Conservation (phyloP, 352 stramenopile genomes). For the Pythium rhizo-oryzae region DNA sequence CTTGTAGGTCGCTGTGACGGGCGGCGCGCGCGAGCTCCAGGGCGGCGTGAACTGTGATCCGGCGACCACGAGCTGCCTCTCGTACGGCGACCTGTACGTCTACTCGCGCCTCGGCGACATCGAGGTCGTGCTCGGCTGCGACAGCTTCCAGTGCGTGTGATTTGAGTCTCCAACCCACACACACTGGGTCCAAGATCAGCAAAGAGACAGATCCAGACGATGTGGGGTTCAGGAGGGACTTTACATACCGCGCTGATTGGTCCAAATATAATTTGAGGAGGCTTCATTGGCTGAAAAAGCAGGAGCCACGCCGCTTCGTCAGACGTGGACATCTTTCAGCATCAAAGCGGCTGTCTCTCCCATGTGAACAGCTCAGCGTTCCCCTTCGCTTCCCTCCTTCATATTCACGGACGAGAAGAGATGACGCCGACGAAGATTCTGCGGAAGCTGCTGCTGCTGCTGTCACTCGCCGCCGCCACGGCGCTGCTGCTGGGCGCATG, state of each 20-base stretch:
- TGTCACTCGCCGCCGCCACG: conserved; percentile 8
- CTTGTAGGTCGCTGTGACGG: conserved; percentile 1
- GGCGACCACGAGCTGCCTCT: conserved; percentile 54
- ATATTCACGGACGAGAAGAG: neutral
- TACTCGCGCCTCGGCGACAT: conserved; percentile 62
- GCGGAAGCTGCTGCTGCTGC: conserved; percentile 2
- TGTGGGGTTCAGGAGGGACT: too few relatives aligned
- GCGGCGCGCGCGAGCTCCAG: conserved; percentile 41
- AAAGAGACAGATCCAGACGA: neutral
- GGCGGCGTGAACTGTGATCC: conserved; percentile 73
- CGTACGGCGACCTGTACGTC: conserved; percentile 66
- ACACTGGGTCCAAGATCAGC: neutral
- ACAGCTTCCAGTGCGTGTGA: conserved; percentile 63
- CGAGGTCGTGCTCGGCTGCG: conserved; percentile 69
- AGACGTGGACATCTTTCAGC: neutral
- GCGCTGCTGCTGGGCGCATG: neutral
- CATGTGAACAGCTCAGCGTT: neutral
- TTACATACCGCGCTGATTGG: neutral
- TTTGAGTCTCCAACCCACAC: conserved; percentile 16
- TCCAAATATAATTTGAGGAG: conserved; percentile 1
- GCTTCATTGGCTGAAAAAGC: neutral
- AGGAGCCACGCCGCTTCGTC: conserved; percentile 5
- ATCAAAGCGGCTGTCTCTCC: neutral
- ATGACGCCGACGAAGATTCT: conserved; percentile 4
- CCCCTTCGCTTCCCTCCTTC: neutral